Evolutionary conservation across 164 flowering plant species (phyloP), one percentile per base, ranked within the genome.

Genomic region (Nymphaea colorata): DNA sequence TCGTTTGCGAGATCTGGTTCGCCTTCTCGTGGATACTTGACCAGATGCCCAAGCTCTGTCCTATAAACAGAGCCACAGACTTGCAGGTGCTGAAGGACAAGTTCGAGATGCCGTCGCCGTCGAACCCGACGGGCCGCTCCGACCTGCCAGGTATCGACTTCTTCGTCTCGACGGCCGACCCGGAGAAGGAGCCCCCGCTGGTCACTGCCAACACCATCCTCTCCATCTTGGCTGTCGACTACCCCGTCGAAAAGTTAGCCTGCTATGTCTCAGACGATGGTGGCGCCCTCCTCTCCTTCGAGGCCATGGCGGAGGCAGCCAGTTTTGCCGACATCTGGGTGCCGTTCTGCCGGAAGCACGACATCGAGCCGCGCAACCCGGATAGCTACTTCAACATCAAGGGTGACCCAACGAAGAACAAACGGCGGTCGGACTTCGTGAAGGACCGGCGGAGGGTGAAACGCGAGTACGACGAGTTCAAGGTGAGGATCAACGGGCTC

Each of bases 231-330:
- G 84, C 96, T 1, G 82, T 73, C 16, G 93, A 90, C 41, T 90
- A 87, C 72, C 96, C 96, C 0, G 87, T 86, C 0, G 96, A 90
- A 68, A 90, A 90, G 74, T 51, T 90, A 4, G 77, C 91, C 5
- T 90, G 96, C 55, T 90, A 90, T 57, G 42, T 90, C 4, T 90
- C 96, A 2, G 96, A 90, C 61, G 96, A 90, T 62, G 96, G 96
- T 8, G 96, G 96, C 11, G 87, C 96, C 25, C 83, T 89, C 2
- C 80, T 89, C 3, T 83, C 86, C 0, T 89, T 89, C 44, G 96
- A 89, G 60, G 93, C 96, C n/a, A 89, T 89, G 96, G 96, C 93
- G 0, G 96, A 90, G 78, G 96, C 93, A 3, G 84, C 85, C 0
- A 88, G 93, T 74, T 90, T 90, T 63, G 93, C 93, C 5, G 79